These are phyloP conservation scores for Diaporthe batatas DNA, from an alignment of 2,329 filamentous ascomycete species.

Conservation along the genomic window DNA sequence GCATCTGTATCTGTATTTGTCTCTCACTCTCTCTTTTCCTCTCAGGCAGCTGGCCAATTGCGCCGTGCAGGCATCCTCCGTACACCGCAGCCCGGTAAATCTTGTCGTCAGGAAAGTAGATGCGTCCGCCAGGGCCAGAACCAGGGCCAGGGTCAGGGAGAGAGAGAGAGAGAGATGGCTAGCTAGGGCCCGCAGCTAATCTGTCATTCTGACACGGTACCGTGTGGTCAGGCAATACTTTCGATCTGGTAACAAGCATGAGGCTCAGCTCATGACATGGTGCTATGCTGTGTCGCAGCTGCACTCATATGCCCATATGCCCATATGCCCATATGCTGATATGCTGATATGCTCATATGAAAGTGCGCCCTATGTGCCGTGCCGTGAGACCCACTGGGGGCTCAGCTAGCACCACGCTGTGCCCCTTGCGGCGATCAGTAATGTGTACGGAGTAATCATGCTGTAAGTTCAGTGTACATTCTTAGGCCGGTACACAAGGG, in stretches of 20 bases:
- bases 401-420: background rate
- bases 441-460: background rate
- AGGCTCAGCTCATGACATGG: background rate
- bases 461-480: background rate
- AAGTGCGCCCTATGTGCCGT: background rate
- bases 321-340: too few species aligned
- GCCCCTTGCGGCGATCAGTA: constrained; percentile 30
- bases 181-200: constrained; percentile 3
- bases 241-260: too few species aligned
- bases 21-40: background rate
- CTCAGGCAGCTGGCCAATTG: background rate
- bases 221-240: background rate
- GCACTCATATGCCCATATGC: background rate
- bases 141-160: too few species aligned
- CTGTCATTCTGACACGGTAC: background rate
- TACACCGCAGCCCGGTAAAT: background rate
- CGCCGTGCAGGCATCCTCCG: background rate
- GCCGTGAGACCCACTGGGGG: background rate
- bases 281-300: background rate
- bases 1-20: too few species aligned
- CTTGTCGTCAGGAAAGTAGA: background rate
- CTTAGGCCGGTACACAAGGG: background rate
- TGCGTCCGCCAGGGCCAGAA: background rate
- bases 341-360: background rate
- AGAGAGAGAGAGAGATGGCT: too few species aligned